Conservation (phyloP, 2,329 filamentous ascomycete genomes). For the Stachybotrys echinatus region DNA sequence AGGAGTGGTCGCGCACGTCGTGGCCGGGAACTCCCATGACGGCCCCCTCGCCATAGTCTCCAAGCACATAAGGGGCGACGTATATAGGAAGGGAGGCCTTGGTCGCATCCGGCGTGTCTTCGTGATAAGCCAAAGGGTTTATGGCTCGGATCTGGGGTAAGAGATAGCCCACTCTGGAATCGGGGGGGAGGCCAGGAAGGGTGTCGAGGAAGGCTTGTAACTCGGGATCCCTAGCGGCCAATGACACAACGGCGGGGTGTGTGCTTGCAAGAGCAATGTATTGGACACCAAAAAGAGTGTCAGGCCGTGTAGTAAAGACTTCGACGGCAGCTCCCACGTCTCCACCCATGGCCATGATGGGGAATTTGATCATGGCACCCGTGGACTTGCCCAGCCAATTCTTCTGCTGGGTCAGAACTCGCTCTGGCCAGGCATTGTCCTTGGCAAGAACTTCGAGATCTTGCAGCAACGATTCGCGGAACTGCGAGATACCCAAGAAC, state of each 20-base stretch:
- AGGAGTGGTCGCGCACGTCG: conserved; percentile 70
- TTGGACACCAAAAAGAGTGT: conserved; percentile 83
- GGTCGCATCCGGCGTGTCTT: conserved; percentile 41
- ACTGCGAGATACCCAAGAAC: conserved; percentile 82
- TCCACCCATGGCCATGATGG: conserved; percentile 41
- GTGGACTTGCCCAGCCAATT: conserved; percentile 83
- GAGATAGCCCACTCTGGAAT: conserved; percentile 63
- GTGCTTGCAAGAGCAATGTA: conserved; percentile 73
- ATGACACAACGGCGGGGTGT: conserved; percentile 61
- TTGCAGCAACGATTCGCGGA: conserved; percentile 65
- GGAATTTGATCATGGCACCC: conserved; percentile 69
- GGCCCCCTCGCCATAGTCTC: conserved; percentile 80
- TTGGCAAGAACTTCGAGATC: conserved; percentile 63
- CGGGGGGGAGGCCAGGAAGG: conserved; percentile 47
- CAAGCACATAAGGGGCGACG: conserved; percentile 78
- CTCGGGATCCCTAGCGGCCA: conserved; percentile 54
- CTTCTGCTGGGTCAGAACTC: conserved; percentile 75
- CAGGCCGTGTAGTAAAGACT: conserved; percentile 79
- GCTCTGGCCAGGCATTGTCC: conserved; percentile 70
- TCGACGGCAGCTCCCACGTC: conserved; percentile 48
- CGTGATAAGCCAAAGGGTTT: conserved; percentile 59
- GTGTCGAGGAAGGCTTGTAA: conserved; percentile 65
- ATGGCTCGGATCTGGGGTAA: conserved; percentile 56
- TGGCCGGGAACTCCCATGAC: conserved; percentile 92
- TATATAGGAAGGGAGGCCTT: conserved; percentile 65